A percentile compares a stretch with the other conserved stretches of the same genome.
Conservation (phyloP, 441 rosid species). For the Eutrema salsugineum region DNA sequence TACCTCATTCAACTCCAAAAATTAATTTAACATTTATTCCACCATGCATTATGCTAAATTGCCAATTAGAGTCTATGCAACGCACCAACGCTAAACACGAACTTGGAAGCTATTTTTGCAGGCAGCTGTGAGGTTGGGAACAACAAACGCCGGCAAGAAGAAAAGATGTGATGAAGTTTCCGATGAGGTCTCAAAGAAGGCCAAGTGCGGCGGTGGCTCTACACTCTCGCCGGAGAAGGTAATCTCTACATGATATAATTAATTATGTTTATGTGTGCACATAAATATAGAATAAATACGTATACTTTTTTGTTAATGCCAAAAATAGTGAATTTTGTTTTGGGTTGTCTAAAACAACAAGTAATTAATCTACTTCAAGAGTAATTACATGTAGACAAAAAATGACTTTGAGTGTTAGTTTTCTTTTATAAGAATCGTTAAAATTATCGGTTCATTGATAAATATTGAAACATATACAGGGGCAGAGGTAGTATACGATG, state of each 20-base stretch:
- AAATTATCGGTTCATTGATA: background rate
- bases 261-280: background rate
- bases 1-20: background rate
- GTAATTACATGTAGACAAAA: background rate
- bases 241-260: background rate
- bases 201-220: constrained; percentile 45
- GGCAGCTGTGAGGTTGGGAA: constrained; percentile 43
- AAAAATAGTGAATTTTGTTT: background rate
- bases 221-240: constrained; percentile 69
- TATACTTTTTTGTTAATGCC: background rate
- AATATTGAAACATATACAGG: background rate
- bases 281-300: background rate
- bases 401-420: background rate
- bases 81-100: background rate
- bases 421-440: background rate
- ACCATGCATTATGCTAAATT: background rate
- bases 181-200: constrained; percentile 46
- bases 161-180: constrained; percentile 55
- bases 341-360: background rate
- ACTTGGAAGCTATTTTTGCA: constrained; percentile 26
- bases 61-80: background rate
- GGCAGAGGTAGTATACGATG: too few relatives aligned
- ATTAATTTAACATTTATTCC: background rate
- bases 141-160: constrained; percentile 55
- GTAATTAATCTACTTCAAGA: background rate